Evolutionary conservation across 148 eudicot genomes (phyloP).

Genomic region (Vaccinium corymbosum): DNA sequence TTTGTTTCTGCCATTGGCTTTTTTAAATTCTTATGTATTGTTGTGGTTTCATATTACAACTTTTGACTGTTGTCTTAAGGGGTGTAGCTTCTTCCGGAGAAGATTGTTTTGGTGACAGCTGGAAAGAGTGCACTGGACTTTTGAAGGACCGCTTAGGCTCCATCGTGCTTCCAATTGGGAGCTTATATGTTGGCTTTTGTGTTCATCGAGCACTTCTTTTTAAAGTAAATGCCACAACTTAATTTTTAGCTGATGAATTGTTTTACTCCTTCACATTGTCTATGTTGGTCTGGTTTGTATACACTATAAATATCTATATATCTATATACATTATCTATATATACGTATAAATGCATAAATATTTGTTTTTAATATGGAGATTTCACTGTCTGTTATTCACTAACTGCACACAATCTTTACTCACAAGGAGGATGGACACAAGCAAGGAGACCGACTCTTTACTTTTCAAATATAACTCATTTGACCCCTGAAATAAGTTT

Average conservation of each 20-base stretch:
- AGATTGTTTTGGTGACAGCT: constrained; percentile 40
- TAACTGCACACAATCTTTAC: background rate
- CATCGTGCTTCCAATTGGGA: constrained; percentile 62
- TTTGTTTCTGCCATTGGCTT: constrained; percentile 4
- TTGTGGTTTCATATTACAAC: background rate
- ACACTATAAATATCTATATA: too few relatives aligned
- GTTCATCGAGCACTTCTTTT: constrained; percentile 68
- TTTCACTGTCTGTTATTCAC: background rate
- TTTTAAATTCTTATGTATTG: background rate
- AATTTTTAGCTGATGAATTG: background rate
- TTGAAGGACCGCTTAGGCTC: constrained; percentile 59
- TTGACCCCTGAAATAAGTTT: background rate
- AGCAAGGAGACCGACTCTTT: background rate
- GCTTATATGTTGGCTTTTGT: constrained; percentile 60
- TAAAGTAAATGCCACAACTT: constrained; percentile 41
- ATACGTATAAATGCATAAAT: too few relatives aligned
- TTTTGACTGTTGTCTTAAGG: constrained; percentile 36
- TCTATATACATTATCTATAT: too few relatives aligned
- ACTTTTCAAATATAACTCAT: background rate
- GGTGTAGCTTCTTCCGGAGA: constrained; percentile 53
- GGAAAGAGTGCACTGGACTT: constrained; percentile 46
- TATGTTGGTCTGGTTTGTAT: background rate
- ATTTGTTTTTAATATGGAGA: background rate
- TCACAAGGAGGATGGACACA: background rate
- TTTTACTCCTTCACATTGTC: background rate